Base-by-base conservation (phyloP, 2,329 filamentous ascomycete genomes). In the Beauveria rudraprayagi region DNA sequence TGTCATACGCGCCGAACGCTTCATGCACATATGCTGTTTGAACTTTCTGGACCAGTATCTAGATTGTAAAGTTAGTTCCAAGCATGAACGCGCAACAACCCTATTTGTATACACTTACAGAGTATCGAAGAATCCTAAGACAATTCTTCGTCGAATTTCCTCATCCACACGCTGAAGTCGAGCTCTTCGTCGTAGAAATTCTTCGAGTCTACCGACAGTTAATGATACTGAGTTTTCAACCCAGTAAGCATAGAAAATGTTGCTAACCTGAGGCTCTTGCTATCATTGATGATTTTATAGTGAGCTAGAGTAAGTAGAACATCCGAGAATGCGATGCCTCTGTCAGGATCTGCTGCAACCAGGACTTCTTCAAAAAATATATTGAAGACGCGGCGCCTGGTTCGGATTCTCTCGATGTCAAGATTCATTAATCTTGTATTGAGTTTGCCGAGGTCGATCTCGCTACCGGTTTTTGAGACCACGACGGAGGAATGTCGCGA, bases 261-360 rank as follows among this genome's bases (percentile, higher is more conserved):
- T 54, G 74, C 78, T 71, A 77, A 90, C 87, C 83, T 88, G 70
- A 99, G 78, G 74, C 92, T 96, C 80, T 97, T 97, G 78, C 89
- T 97, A 74, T 99, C 94, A 67, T 88, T 96, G 72, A 99, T 99
- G 70, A 99, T 92, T 70, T 97, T 99, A 80, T 99, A 96, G 74
- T 99, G 94, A 40, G 95, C 93, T 61, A 99, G 80, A 63, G 96
- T 95, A 89, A 99, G 94, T 56, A 99, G 80, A 24, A 97, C 88
- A 7, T 89, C 88, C 3, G 91, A 94, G 73, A 99, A 99, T 0
- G 90, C 88, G 63, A 99, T 95, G 53, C 94, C 94, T 64, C 85
- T 84, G 69, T 95, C 91, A 1, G 88, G 89, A 72, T 99, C 92
- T 5, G 92, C 91, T 5, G 92, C 93, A 6, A 97, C 91, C 73